A percentile compares a stretch with the other conserved stretches of the same genome.
These are phyloP conservation scores for Camellia oleifera DNA, from an alignment of 179 eudicot genomes.

Conservation along the genomic window DNA sequence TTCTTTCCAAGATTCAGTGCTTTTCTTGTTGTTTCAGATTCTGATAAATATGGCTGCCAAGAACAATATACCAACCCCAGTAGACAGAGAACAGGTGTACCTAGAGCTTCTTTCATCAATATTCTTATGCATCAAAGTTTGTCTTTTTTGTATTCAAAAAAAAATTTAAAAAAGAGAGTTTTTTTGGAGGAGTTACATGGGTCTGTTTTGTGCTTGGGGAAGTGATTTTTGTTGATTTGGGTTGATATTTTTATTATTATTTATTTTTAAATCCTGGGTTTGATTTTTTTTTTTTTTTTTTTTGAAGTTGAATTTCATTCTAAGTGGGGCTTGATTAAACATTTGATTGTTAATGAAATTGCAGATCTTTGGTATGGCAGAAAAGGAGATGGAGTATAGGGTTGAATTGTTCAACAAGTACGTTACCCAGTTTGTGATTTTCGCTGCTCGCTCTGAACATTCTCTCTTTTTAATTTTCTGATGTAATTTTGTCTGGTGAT, in stretches of 20 bases:
- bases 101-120: not conserved
- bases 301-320: not conserved
- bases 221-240: not conserved
- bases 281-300: no score
- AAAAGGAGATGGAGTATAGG: slow-evolving; percentile 90
- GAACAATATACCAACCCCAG: slow-evolving; percentile 22
- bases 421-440: slow-evolving; percentile 27
- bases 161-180: not conserved
- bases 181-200: not conserved
- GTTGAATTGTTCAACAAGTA: slow-evolving; percentile 82
- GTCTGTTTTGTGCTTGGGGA: not conserved
- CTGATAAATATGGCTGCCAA: slow-evolving; percentile 29
- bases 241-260: not conserved
- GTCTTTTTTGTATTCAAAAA: no score
- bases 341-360: slow-evolving; percentile 1
- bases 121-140: not conserved
- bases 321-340: not conserved
- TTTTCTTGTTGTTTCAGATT: slow-evolving; percentile 6
- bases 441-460: not conserved
- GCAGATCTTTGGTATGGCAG: slow-evolving; percentile 79
- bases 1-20: not conserved
- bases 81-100: slow-evolving; percentile 50
- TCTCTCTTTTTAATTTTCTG: not conserved
- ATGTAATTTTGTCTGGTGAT: not conserved
- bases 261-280: not conserved